Evolutionary conservation across 2,329 filamentous ascomycete species (phyloP), one percentile per base, ranked within the genome.

Genomic region (Ascocoryne sarcoides): DNA sequence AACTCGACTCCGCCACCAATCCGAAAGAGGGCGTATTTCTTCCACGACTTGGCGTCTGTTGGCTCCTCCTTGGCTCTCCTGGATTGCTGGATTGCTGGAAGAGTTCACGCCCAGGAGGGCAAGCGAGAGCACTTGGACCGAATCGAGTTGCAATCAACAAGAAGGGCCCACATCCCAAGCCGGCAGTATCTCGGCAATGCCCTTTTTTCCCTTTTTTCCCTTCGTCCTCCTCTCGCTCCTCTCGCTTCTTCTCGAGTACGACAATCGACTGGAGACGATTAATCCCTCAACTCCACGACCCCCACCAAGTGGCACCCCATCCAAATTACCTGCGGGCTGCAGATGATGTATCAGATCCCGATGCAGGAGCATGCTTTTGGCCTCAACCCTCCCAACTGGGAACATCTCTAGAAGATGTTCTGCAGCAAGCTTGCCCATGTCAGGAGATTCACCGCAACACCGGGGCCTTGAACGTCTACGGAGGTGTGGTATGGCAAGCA

Each of bases 221-320:
- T 20, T 39, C 8, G 29, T 20, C 16, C 21, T 16, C 18, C 34
- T n/a, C 34, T 35, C n/a, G 4, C 19, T 16, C n/a, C 21, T 30
- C 21, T 17, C 14, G 34, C 14, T 36, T 37, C 39, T 19, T 42
- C 23, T 21, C 42, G n/a, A 18, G n/a, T 21, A 21, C 16, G 15
- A 38, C 39, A 45, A 39, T 46, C 33, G 48, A 52, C 46, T 55
- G 51, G 52, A 36, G 37, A 8, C 20, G 35, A 50, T 54, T 53
- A 55, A 55, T 55, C 51, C 52, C 52, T 55, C 52, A 55, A 43
- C 32, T 23, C 20, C 16, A 31, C 36, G 23, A n/a, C 18, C 34
- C 23, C 26, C 23, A 35, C 20, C 39, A 36, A 33, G 21, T 17
- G 37, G 43, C 43, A 43, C 34, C 36, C 32, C 39, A 41, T 39